Conservation (phyloP, 495 filamentous ascomycete species). For the Annulohypoxylon stygium region DNA sequence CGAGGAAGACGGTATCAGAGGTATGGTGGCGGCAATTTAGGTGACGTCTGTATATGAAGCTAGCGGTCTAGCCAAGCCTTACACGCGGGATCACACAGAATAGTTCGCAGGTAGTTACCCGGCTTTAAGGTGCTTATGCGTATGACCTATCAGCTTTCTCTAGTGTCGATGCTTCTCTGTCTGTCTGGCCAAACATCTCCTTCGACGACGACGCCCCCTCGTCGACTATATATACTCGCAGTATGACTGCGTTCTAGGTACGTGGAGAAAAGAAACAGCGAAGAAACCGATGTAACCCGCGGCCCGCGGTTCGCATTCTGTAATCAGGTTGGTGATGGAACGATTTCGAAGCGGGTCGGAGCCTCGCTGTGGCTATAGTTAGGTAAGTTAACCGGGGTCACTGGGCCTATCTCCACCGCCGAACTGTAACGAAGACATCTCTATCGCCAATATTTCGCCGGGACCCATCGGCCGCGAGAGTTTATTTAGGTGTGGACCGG, state of each 20-base stretch:
- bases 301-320: background rate
- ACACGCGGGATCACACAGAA: background rate
- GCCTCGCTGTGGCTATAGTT: background rate
- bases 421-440: background rate
- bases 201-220: background rate
- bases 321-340: background rate
- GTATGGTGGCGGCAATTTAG: background rate
- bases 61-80: too few species aligned
- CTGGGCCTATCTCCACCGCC: background rate
- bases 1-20: background rate
- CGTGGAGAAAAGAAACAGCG: background rate
- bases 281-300: background rate
- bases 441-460: conserved; percentile 9
- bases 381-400: background rate
- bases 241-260: background rate
- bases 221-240: conserved; percentile 10
- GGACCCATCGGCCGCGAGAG: background rate
- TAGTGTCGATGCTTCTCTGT: background rate
- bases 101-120: background rate
- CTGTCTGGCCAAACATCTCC: background rate
- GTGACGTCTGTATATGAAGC: background rate
- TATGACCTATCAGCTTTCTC: background rate
- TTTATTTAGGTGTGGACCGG: background rate
- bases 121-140: background rate
- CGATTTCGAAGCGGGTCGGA: background rate